phyloP scores from a whole-genome alignment of 2,329 filamentous ascomycete genomes.

The Talaromyces marneffei region DNA sequence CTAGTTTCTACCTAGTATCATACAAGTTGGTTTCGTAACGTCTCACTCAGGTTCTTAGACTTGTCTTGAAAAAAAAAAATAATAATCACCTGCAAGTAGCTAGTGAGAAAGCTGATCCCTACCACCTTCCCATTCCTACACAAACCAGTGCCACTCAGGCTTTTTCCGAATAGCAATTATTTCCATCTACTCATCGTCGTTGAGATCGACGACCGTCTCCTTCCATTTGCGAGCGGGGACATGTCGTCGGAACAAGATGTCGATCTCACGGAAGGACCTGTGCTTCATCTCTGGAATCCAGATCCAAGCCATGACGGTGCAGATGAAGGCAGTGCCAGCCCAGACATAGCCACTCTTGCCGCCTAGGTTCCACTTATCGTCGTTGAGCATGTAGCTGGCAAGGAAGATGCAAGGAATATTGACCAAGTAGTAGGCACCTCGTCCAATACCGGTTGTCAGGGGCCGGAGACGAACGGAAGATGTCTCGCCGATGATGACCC shows the following conservation, averaged over 20 bases:
- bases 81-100: no score
- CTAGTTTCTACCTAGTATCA: neutral
- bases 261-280: conserved; percentile 35
- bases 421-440: conserved; percentile 57
- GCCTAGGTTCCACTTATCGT: conserved; percentile 27
- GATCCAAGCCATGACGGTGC: neutral
- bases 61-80: no score
- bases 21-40: neutral
- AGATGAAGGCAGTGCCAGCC: conserved; percentile 16
- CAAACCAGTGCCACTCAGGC: conserved; percentile 16
- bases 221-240: conserved; percentile 28
- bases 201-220: conserved; percentile 43
- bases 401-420: conserved; percentile 64
- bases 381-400: conserved; percentile 56
- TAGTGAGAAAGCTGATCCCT: no score
- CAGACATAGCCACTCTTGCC: conserved; percentile 29
- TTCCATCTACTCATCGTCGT: conserved; percentile 56
- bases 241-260: conserved; percentile 35
- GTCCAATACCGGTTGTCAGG: conserved; percentile 61
- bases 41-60: neutral
- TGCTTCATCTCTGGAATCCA: conserved; percentile 27
- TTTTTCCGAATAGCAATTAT: conserved; percentile 19
- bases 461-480: conserved; percentile 59
- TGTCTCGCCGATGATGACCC: conserved; percentile 63
- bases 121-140: conserved; percentile 12